These are phyloP conservation scores for Botryosphaeria dothidea DNA, from an alignment of 2,329 filamentous ascomycete species.

Conservation along the genomic window DNA sequence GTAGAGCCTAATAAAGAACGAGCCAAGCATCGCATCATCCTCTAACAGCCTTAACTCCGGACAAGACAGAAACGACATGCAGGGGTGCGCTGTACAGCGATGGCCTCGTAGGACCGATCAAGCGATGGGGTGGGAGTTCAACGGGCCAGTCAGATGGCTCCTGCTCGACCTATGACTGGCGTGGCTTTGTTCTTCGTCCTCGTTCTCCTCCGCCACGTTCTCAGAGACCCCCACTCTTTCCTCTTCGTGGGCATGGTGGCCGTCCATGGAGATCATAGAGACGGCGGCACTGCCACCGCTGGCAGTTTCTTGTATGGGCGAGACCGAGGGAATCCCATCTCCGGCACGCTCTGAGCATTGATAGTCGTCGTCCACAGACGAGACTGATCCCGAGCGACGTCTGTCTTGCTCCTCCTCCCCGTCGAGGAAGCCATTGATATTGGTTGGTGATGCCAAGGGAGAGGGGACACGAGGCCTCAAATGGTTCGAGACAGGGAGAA, in stretches of 20 bases:
- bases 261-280: background rate
- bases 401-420: background rate
- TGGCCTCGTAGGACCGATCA: background rate
- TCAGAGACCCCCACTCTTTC: background rate
- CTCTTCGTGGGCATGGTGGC: background rate
- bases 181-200: background rate
- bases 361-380: background rate
- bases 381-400: background rate
- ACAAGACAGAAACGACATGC: background rate
- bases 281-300: constrained; percentile 2
- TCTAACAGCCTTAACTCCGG: background rate
- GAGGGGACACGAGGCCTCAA: constrained; percentile 1
- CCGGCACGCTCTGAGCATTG: background rate
- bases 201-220: background rate
- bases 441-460: background rate
- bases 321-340: background rate
- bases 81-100: background rate
- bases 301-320: constrained; percentile 6
- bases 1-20: background rate
- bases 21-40: background rate
- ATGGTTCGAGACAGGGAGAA: background rate
- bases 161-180: background rate
- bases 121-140: background rate
- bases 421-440: background rate
- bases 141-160: background rate